Base-by-base conservation (phyloP, 495 filamentous ascomycete species). In the Filosporella fistucella region DNA sequence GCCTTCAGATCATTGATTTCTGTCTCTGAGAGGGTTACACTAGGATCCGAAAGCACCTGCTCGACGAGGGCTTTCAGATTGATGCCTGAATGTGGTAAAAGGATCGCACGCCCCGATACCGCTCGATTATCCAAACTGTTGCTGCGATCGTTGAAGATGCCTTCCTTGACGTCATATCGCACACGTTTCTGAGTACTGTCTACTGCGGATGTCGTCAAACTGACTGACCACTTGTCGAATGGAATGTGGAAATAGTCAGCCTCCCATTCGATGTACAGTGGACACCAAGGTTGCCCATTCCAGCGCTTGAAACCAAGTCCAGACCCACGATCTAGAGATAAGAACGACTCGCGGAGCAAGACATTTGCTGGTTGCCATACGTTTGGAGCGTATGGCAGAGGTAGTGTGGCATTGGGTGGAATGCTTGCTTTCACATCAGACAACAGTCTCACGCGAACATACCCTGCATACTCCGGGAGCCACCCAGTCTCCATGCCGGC, bases 221-320 rank as follows among this genome's bases (percentile, higher is more conserved):
- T 37, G 9, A 28, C 9, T 0, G n/a, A 13, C 68, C 69, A 78
- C 3, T 63, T 23, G 0, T 57, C 35, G 1, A 47, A 59, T 3
- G 57, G 53, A 10, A 80, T 53, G 52, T 82, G 75, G 8, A 56
- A 64, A 52, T 79, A 82, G 33, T 68, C 61, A 0, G 52, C 65
- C 52, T 78, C 71, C 75, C 74, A 80, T 51, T 80, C 77, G 1
- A 76, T 23, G 36, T 71, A 80, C 0, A 79, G 57, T 0, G 76
- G 74, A 34, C 64, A 64, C 63, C 62, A 79, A 0, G 74, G 71
- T 38, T 78, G 36, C 9, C 16, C 16, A 10, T 7, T 18, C 34
- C 34, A 37, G 7, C 17, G 8, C 28, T 30, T 30, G 28, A 30
- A 30, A n/a, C 28, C 28, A n/a, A 30, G 28, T n/a, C 28, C 8